These are phyloP conservation scores for Saxispiralis lemnorum DNA, from an alignment of 495 filamentous ascomycete genomes.

Conservation along the genomic window DNA sequence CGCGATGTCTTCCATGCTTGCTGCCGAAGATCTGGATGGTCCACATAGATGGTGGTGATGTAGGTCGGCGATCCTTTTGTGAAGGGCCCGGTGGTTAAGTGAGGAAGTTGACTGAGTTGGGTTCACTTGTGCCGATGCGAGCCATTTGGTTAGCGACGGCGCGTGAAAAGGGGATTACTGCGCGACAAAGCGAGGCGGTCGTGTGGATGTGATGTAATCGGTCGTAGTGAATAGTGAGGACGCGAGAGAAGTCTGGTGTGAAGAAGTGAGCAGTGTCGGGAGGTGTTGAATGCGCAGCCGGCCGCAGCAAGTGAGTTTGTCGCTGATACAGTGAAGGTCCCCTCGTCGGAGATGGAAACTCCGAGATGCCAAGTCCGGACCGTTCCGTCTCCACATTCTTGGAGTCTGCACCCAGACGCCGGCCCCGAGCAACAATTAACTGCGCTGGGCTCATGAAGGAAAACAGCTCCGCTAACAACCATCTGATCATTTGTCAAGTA, in stretches of 20 bases:
- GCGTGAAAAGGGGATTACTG: neutral
- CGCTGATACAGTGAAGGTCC: neutral
- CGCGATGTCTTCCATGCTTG: slow-evolving; percentile 14
- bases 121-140: slow-evolving; percentile 18
- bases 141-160: slow-evolving; percentile 23
- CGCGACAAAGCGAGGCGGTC: slow-evolving; percentile 8
- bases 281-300: neutral
- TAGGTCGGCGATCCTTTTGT: slow-evolving; percentile 33
- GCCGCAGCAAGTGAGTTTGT: neutral
- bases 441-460: no score
- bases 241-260: no score
- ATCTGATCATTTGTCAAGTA: no score
- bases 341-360: neutral
- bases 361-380: no score
- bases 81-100: slow-evolving; percentile 36
- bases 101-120: slow-evolving; percentile 28
- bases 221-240: neutral
- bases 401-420: no score
- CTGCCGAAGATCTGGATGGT: slow-evolving; percentile 1
- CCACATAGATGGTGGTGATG: neutral
- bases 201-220: neutral
- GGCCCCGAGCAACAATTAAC: no score
- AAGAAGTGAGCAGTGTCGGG: no score
- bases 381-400: no score
- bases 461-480: no score